Conservation (phyloP, 1,139 yeast genomes). For the Entelexis paramagnoliae region DNA sequence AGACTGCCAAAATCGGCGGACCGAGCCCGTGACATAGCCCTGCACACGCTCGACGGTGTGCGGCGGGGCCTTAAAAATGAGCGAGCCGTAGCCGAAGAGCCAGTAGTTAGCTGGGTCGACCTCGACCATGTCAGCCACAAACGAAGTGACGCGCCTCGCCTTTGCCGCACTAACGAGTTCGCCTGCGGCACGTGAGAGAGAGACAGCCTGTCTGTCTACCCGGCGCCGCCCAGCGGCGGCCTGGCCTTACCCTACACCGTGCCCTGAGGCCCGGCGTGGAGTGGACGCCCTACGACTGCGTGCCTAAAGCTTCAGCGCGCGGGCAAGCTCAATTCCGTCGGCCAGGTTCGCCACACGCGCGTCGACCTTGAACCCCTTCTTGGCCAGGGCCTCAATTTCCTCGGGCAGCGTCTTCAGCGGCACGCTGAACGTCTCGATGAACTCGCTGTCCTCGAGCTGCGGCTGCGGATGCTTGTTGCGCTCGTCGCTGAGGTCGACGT, state of each 20-base stretch:
- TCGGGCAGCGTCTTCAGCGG: slow-evolving; percentile 52
- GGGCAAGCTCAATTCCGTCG: slow-evolving; percentile 52
- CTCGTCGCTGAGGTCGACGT: slow-evolving; percentile 56
- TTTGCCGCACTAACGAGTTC: not conserved
- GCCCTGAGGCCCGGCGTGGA: not conserved
- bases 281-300: no score
- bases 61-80: slow-evolving; percentile 88
- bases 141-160: no score
- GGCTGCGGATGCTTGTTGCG: slow-evolving; percentile 53
- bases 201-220: no score
- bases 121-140: slow-evolving; percentile 4
- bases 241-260: not conserved
- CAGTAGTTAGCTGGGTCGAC: slow-evolving; percentile 34
- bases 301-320: slow-evolving; percentile 4
- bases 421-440: slow-evolving; percentile 68
- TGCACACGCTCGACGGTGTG: slow-evolving; percentile 51
- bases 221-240: not conserved
- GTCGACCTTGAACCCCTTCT: slow-evolving; percentile 67
- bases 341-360: slow-evolving; percentile 83
- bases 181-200: not conserved
- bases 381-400: slow-evolving; percentile 42
- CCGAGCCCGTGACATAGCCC: slow-evolving; percentile 66
- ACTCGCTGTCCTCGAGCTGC: slow-evolving; percentile 73
- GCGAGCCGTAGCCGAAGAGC: slow-evolving; percentile 87
- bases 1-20: slow-evolving; percentile 84